Percentiles rank a stretch among this genome's conserved stretches.
Conservation (phyloP, 148 eudicot genomes). For the Fagopyrum tataricum region DNA sequence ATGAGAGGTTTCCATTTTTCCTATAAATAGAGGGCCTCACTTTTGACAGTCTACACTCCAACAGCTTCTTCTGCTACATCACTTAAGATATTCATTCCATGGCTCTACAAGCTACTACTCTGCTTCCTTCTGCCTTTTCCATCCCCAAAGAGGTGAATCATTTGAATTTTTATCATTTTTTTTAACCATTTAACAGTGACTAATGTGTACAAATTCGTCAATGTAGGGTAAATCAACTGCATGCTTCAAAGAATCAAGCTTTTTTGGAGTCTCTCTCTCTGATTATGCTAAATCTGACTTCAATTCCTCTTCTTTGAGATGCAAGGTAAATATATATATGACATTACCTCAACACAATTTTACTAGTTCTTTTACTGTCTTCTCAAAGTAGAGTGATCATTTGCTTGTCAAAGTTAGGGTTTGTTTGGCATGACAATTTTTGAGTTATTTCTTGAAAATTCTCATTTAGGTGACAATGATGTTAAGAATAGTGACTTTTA, state of each 20-base stretch:
- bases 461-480: too few species aligned
- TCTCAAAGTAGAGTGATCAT: not conserved
- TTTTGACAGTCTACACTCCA: not conserved
- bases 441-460: too few species aligned
- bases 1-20: not conserved
- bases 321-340: conserved; percentile 29
- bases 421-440: not conserved
- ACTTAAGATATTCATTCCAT: conserved; percentile 18
- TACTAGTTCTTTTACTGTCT: too few species aligned
- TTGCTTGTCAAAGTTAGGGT: not conserved
- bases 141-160: conserved; percentile 55
- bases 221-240: conserved; percentile 33
- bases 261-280: conserved; percentile 38
- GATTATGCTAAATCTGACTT: conserved; percentile 30
- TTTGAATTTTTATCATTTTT: not conserved
- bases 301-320: conserved; percentile 24
- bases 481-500: too few species aligned
- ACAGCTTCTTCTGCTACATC: not conserved
- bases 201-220: not conserved
- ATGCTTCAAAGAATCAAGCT: conserved; percentile 32
- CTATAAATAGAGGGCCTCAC: conserved; percentile 8
- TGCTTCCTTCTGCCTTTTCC: conserved; percentile 55
- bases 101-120: conserved; percentile 76
- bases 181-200: not conserved
- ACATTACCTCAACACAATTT: not conserved